These are phyloP conservation scores for Stagonosporopsis rhizophila DNA, from an alignment of 2,329 filamentous ascomycete species.

Conservation along the genomic window DNA sequence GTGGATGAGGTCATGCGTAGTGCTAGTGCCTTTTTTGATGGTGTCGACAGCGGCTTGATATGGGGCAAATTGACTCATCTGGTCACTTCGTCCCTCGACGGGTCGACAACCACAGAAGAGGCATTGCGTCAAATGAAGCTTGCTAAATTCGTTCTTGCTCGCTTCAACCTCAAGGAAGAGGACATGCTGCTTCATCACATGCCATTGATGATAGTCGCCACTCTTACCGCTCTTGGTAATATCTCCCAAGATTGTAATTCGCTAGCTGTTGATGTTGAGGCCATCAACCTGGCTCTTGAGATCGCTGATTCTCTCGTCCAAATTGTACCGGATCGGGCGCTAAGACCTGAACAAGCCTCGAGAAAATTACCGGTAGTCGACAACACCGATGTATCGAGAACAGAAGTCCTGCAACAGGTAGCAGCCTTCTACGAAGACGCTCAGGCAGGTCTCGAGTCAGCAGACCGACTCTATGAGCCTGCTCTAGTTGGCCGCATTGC, in stretches of 20 bases:
- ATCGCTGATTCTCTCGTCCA: conserved; percentile 49
- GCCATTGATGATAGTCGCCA: conserved; percentile 74
- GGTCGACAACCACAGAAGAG: conserved; percentile 40
- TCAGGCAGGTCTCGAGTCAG: conserved; percentile 45
- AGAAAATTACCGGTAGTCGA: conserved; percentile 13
- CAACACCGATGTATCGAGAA: conserved; percentile 12
- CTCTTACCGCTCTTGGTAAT: conserved; percentile 58
- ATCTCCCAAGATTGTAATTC: conserved; percentile 29
- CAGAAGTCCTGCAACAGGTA: conserved; percentile 30
- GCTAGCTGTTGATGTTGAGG: conserved; percentile 21
- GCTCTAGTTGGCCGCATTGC: conserved; percentile 37
- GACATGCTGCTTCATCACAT: conserved; percentile 92
- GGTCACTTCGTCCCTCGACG: conserved; percentile 57
- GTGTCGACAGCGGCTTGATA: conserved; percentile 91
- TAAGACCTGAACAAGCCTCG: conserved; percentile 23
- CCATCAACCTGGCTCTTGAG: conserved; percentile 41
- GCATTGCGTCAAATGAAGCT: conserved; percentile 70
- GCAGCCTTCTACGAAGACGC: conserved; percentile 45
- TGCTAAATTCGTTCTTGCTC: conserved; percentile 79
- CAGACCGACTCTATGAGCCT: conserved; percentile 38
- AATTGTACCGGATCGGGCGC: conserved; percentile 46
- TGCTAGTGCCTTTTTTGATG: conserved; percentile 95
- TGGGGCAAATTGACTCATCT: conserved; percentile 82
- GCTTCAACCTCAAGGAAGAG: conserved; percentile 94
- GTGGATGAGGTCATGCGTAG: conserved; percentile 89